Base-by-base conservation (phyloP, 1,284 basidiomycete species). In the Gomphus sp. region DNA sequence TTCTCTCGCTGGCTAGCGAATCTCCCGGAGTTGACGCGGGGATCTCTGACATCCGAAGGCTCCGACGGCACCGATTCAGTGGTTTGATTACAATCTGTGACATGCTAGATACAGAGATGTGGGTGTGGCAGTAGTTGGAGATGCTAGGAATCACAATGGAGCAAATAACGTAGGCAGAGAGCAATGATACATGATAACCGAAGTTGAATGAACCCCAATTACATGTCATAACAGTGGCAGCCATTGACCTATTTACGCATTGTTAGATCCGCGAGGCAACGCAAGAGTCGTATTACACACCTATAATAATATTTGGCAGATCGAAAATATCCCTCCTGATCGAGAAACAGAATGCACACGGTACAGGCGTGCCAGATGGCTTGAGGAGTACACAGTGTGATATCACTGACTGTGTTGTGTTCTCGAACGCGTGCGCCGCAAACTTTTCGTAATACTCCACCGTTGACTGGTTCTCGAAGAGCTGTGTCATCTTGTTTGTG, bases 381-480 rank as follows among this genome's bases (percentile, higher is more conserved):
- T 91, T 92, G 63, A 92, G 78, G 44, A 98, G 73, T 34, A 92
- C 88, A 62, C 91, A 93, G 67, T 93, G 89, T 64, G 91, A 90
- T 72, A 92, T 94, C 59, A 97, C 91, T n/a, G 91, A 90, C 72
- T 93, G 91, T 39, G 92, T 92, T 56, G 92, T 93, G 72, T 93
- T 95, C 73, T 97, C 93, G 66, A 98, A 98, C 5, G 94, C 94
- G 71, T 96, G 92, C 57, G 86, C 84, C 25, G 91, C 91, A 70
- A 96, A 97, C 71, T 91, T 92, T 72, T 97, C 94, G 87, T 91
- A 97, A 72, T 96, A 97, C 69, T 93, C 89, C 57, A 97, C 91
- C 31, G 89, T 88, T 52, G 89, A 92, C 69, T 90, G 87, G 72
- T 91, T 91, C 73, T 91, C 88, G 69, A 94, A 93, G 53, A 95